Conservation (phyloP, 495 filamentous ascomycete species). For the Penicillium coffeae region DNA sequence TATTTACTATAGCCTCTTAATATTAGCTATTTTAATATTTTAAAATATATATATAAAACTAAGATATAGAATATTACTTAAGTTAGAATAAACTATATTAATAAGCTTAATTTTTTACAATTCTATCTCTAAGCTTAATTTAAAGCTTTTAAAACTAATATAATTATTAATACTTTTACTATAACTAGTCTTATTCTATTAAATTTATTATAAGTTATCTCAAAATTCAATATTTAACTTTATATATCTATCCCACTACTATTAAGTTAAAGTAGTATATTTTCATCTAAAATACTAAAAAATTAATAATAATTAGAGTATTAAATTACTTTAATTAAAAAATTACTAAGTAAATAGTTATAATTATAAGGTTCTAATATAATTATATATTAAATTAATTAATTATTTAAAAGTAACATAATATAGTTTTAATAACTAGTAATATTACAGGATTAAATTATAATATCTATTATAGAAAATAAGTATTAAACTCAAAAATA, state of each 20-base stretch:
- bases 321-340: not conserved
- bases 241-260: not conserved
- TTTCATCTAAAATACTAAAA: not conserved
- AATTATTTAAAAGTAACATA: not conserved
- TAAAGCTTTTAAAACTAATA: not conserved
- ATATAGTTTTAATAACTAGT: not conserved
- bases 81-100: slow-evolving; percentile 5
- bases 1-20: slow-evolving; percentile 22
- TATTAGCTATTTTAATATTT: not conserved
- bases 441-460: not conserved
- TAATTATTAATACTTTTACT: not conserved
- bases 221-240: slow-evolving; percentile 2
- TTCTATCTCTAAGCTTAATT: not conserved
- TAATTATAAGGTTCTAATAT: not conserved
- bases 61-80: not conserved
- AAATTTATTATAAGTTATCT: not conserved
- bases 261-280: not conserved
- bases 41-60: not conserved
- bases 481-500: not conserved
- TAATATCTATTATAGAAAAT: not conserved
- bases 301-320: not conserved
- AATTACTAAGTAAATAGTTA: not conserved
- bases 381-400: not conserved
- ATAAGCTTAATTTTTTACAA: slow-evolving; percentile 6
- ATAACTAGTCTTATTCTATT: not conserved